phyloP scores from a whole-genome alignment of 345 rosid genomes.

The Raphanus raphanistrum region DNA sequence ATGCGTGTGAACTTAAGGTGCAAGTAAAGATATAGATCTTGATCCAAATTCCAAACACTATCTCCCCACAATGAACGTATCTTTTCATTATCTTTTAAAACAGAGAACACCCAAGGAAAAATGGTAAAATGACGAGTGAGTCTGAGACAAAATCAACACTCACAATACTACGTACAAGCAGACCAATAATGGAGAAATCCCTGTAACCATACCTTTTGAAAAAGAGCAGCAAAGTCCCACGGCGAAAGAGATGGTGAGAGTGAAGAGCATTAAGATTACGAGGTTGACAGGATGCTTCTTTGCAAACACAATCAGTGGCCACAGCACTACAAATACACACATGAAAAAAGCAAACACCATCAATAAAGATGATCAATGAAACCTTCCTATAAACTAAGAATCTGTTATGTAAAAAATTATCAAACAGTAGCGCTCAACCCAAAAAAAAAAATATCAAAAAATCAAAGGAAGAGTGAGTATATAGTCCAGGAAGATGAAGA shows the following conservation, averaged over 20 bases:
- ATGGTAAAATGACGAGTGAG: constrained; percentile 3
- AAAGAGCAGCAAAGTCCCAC: constrained; percentile 61
- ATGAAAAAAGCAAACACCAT: background rate
- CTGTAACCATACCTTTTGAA: constrained; percentile 43
- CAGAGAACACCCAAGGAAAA: background rate
- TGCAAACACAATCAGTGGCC: constrained; percentile 46
- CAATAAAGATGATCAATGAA: background rate
- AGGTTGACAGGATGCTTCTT: constrained; percentile 61
- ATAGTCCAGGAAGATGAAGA: background rate
- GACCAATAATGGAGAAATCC: background rate
- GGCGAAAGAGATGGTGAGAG: constrained; percentile 47
- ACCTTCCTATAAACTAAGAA: too few relatives aligned
- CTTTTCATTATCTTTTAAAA: background rate
- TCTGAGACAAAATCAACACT: background rate
- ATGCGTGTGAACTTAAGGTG: background rate
- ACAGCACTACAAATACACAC: constrained; percentile 45
- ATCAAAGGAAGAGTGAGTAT: too few relatives aligned
- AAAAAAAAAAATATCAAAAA: background rate
- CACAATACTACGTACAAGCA: background rate
- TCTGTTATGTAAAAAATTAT: too few relatives aligned
- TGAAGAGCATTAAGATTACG: constrained; percentile 53
- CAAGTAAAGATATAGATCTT: background rate
- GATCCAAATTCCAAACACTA: too few relatives aligned
- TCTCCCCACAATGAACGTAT: too few relatives aligned
- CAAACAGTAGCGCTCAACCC: background rate